A percentile compares a stretch with the other conserved stretches of the same genome.
phyloP scores from a whole-genome alignment of 345 rosid species.

The Aquilaria yunnanensis region DNA sequence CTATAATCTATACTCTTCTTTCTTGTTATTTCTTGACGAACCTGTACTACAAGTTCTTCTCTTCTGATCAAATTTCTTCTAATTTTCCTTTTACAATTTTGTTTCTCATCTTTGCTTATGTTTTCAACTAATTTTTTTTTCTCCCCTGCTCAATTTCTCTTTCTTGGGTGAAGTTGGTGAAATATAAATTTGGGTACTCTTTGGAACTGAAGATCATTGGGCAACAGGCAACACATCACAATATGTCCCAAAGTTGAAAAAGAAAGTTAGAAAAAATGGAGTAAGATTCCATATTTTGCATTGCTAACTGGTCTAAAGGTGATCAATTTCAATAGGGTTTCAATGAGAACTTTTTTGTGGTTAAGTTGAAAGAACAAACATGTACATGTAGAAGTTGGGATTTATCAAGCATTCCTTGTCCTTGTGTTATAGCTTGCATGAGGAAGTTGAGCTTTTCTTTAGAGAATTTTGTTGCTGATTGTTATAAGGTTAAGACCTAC shows the following conservation, averaged over 20 bases:
- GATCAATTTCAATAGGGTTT: not conserved
- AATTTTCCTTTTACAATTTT: too few relatives aligned
- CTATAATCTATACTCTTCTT: too few relatives aligned
- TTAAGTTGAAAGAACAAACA: not conserved
- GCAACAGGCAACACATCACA: not conserved
- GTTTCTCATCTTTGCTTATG: too few relatives aligned
- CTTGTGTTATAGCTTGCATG: not conserved
- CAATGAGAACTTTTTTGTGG: not conserved
- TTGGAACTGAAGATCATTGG: not conserved
- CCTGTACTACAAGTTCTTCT: too few relatives aligned
- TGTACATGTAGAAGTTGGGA: too few relatives aligned
- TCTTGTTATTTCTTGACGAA: too few relatives aligned
- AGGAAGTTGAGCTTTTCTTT: not conserved
- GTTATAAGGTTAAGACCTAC: not conserved
- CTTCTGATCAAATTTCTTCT: too few relatives aligned
- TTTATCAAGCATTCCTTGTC: not conserved
- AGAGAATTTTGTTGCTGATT: not conserved
- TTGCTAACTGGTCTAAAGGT: not conserved
- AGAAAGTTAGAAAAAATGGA: not conserved
- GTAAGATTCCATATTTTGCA: not conserved
- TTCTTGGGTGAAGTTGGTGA: too few relatives aligned
- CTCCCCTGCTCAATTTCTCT: too few relatives aligned
- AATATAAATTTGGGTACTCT: too few relatives aligned
- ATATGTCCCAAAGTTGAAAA: not conserved
- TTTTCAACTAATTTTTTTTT: too few relatives aligned